phyloP scores from a whole-genome alignment of 257 asterid species.

The Paulownia fortunei region DNA sequence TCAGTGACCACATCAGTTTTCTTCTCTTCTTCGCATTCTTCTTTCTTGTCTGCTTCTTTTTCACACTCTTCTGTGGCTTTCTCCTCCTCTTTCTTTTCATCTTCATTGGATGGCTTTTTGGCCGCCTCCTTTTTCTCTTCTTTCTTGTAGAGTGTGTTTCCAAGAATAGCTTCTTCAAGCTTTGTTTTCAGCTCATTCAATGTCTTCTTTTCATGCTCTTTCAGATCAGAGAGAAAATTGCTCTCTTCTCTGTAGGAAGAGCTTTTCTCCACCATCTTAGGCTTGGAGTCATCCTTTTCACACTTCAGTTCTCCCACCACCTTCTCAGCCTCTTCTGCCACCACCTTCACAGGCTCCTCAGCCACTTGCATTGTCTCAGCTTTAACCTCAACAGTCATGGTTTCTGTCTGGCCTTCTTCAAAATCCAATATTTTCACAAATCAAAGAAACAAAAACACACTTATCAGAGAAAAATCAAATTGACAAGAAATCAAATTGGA shows the following conservation, averaged over 20 bases:
- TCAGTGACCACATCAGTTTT: not conserved
- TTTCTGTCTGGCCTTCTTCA: constrained; percentile 17
- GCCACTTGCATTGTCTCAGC: constrained; percentile 50
- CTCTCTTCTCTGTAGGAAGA: constrained; percentile 87
- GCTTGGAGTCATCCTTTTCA: constrained; percentile 44
- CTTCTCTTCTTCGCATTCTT: constrained; percentile 29
- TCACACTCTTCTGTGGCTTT: constrained; percentile 25
- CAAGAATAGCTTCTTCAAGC: constrained; percentile 70
- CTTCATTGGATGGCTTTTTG: not conserved
- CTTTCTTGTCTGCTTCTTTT: constrained; percentile 30
- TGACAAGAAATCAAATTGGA: not conserved
- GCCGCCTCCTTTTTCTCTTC: constrained; percentile 35
- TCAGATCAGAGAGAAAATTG: constrained; percentile 67
- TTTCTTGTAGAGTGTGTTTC: constrained; percentile 53
- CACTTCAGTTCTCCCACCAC: constrained; percentile 44
- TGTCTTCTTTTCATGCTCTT: constrained; percentile 70
- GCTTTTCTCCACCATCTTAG: constrained; percentile 57
- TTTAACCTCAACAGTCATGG: constrained; percentile 69
- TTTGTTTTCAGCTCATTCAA: constrained; percentile 62
- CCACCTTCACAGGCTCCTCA: constrained; percentile 44
- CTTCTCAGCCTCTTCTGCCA: constrained; percentile 32
- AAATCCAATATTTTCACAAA: constrained; percentile 8
- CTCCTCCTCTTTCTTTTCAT: constrained; percentile 32
- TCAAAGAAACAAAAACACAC: not conserved
- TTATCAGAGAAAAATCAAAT: not conserved